Base-by-base conservation (phyloP, 1,284 basidiomycete genomes). In the Pseudomicrostroma phylloplanum region DNA sequence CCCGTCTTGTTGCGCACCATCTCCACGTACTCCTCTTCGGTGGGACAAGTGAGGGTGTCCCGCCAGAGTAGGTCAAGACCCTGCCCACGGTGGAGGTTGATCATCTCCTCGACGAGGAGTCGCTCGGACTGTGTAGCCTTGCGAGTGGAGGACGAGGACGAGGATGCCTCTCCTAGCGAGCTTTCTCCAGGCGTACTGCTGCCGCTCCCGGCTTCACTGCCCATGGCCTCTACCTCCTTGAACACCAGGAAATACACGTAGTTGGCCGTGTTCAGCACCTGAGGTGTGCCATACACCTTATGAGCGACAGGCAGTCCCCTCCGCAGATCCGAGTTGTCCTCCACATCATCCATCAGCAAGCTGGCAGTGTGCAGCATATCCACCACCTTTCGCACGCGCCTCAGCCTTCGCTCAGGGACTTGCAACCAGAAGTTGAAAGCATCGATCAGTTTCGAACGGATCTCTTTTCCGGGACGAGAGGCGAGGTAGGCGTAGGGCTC, bases 1-100 rank as follows among this genome's bases (percentile, higher is more conserved):
- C 96, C 94, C 0, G 94, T 98, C 80, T 99, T 94, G 94, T 96
- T 90, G 79, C 93, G 91, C 42, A 97, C 93, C 94, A 98, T 98
- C 26, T 85, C 83, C 54, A 98, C 84, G 70, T 98, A 98, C 73
- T 97, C 91, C 62, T 91, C 89, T 80, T 98, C 94, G 0, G 89
- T 91, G 0, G 96, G 94, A 79, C 94, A 97, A 58, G 85, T 87
- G 23, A 97, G 80, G 11, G 87, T 89, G 76, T 98, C 96, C 59
- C 94, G 83, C 92, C 93, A 98, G 55, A 93, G 86, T 6, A 98
- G 84, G 73, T 98, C 96, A 49, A 96, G 85, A 0, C 96, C 96
- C 79, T 98, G 94, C 0, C 94, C 94, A 1, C 94, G 87, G 80
- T 97, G 94, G 3, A 98, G 83, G 40, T 89, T 89, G 25, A 98